These are phyloP conservation scores for Clavariopsis aquatica DNA, from an alignment of 495 filamentous ascomycete genomes.

Conservation along the genomic window DNA sequence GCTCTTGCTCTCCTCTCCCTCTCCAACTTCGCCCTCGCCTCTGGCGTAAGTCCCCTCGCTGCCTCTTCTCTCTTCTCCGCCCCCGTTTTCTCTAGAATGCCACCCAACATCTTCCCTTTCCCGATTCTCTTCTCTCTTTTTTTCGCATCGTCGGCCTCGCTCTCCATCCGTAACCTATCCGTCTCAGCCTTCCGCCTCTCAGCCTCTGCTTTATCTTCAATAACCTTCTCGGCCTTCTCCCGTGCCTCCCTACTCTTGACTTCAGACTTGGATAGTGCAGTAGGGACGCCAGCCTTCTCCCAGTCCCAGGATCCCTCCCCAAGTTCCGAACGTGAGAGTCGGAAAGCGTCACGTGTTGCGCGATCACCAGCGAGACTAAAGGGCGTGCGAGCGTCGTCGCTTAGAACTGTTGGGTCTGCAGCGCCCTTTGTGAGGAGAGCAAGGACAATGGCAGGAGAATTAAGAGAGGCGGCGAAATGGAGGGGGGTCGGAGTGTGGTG, in stretches of 20 bases:
- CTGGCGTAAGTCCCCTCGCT: slow-evolving; percentile 76
- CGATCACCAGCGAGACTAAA: slow-evolving; percentile 89
- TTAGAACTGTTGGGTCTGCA: slow-evolving; percentile 71
- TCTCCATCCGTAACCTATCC: slow-evolving; percentile 46
- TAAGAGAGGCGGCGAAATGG: slow-evolving; percentile 79
- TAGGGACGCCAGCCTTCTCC: slow-evolving; percentile 70
- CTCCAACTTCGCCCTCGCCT: slow-evolving; percentile 79
- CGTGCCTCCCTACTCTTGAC: slow-evolving; percentile 62
- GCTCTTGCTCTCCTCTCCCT: slow-evolving; percentile 79
- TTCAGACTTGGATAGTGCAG: slow-evolving; percentile 66
- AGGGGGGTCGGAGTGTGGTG: slow-evolving; percentile 83
- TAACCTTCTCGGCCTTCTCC: slow-evolving; percentile 56
- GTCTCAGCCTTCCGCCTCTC: slow-evolving; percentile 54
- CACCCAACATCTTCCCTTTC: slow-evolving; percentile 54
- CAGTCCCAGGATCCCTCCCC: slow-evolving; percentile 80
- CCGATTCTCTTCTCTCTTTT: slow-evolving; percentile 66
- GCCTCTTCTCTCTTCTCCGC: slow-evolving; percentile 80
- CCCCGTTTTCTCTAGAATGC: slow-evolving; percentile 61
- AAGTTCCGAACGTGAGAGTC: slow-evolving; percentile 77
- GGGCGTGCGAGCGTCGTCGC: slow-evolving; percentile 67
- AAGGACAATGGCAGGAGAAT: slow-evolving; percentile 68
- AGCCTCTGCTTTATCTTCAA: slow-evolving; percentile 57
- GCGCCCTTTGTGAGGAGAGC: slow-evolving; percentile 75
- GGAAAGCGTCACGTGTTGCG: slow-evolving; percentile 85
- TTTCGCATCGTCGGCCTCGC: slow-evolving; percentile 53